Conservation (phyloP, 2,329 filamentous ascomycete genomes). For the Periconia digitata region DNA sequence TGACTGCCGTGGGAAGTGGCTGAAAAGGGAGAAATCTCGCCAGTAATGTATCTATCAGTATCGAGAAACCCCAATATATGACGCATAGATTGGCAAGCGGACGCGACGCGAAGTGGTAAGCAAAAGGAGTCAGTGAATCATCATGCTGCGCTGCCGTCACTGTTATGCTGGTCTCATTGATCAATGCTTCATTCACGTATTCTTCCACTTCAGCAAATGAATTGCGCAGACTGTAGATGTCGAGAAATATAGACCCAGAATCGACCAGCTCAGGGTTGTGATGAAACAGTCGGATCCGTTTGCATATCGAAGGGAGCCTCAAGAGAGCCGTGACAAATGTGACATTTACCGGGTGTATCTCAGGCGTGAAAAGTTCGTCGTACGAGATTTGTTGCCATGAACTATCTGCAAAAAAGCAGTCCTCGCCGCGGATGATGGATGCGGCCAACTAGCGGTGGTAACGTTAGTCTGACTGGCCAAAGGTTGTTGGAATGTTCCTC, state of each 20-base stretch:
- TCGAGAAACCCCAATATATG: constrained; percentile 3
- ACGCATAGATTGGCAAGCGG: background rate
- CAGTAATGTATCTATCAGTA: constrained; percentile 7
- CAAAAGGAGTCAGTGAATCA: background rate
- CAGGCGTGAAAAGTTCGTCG: background rate
- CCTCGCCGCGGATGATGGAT: constrained; percentile 1
- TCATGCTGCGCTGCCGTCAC: background rate
- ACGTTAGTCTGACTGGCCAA: no score
- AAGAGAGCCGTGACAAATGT: background rate
- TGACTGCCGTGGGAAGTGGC: background rate
- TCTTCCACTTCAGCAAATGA: background rate
- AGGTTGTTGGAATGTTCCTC: no score
- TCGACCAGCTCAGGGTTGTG: background rate
- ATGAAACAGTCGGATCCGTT: background rate
- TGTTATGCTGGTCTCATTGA: background rate
- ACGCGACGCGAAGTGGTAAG: background rate
- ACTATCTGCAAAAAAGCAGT: constrained; percentile 1
- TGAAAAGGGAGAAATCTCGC: constrained; percentile 1
- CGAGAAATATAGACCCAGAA: background rate
- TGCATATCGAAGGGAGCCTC: background rate
- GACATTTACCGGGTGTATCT: background rate
- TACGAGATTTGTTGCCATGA: constrained; percentile 1
- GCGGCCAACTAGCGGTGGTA: background rate
- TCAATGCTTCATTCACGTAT: background rate
- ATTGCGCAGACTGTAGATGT: background rate